These are phyloP conservation scores for Kwoniella sp. DNA, from an alignment of 768 basidiomycete species.

Conservation along the genomic window DNA sequence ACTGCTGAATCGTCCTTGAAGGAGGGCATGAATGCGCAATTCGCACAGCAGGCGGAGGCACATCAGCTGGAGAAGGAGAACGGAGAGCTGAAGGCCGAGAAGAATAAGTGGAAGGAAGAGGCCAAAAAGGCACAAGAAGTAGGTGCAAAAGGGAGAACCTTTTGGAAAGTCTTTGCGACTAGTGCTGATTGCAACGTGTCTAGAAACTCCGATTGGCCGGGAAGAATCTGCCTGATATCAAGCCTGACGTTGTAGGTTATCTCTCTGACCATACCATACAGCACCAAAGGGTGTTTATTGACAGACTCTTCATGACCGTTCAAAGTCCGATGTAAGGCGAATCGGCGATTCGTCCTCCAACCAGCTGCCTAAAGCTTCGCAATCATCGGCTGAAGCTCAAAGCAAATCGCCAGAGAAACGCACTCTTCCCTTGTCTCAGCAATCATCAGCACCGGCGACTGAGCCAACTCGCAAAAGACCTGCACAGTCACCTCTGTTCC, in stretches of 20 bases:
- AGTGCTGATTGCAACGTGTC: background rate
- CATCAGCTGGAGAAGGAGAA: constrained; percentile 7
- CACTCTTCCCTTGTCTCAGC: background rate
- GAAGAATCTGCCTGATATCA: background rate
- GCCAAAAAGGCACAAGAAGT: constrained; percentile 5
- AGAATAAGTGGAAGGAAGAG: constrained; percentile 9
- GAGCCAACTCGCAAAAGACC: background rate
- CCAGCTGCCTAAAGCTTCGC: background rate
- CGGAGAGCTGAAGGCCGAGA: constrained; percentile 11
- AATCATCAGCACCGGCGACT: background rate
- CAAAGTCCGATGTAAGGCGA: background rate
- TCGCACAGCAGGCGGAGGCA: constrained; percentile 4
- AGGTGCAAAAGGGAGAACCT: background rate
- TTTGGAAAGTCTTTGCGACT: background rate
- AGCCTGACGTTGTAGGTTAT: background rate
- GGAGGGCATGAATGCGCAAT: constrained; percentile 56
- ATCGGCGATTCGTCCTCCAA: background rate
- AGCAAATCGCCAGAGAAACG: background rate
- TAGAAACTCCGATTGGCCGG: background rate
- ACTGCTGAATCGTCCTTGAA: constrained; percentile 59
- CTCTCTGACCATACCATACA: background rate
- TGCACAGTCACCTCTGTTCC: constrained; percentile 14
- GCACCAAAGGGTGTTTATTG: background rate
- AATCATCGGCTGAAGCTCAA: background rate
- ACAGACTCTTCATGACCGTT: background rate